phyloP scores from a whole-genome alignment of 2,329 filamentous ascomycete species.

The Teratosphaeria viscida region DNA sequence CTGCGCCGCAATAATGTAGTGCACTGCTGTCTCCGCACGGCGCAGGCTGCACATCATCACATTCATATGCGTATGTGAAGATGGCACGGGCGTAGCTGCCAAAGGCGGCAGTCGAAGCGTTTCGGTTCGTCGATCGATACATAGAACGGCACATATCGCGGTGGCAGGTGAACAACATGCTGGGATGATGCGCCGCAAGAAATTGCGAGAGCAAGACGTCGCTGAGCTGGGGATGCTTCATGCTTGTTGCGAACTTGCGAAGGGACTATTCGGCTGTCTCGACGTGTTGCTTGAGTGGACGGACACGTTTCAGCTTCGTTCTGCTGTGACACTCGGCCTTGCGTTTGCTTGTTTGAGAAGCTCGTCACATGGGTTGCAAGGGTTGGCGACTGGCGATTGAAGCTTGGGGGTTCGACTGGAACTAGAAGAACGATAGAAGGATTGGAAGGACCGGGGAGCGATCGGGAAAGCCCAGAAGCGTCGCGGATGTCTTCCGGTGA shows the following conservation, averaged over 20 bases:
- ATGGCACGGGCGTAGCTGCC: background rate
- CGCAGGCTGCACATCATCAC: background rate
- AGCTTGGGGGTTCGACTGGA: background rate
- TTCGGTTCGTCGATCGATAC: background rate
- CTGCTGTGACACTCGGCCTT: background rate
- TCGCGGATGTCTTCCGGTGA: background rate
- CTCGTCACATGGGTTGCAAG: background rate
- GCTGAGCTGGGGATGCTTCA: background rate
- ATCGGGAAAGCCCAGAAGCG: background rate
- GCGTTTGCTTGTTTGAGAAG: background rate
- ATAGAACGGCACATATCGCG: background rate
- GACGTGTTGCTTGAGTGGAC: background rate
- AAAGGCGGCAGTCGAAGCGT: background rate
- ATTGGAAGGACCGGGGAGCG: background rate
- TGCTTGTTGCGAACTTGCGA: background rate
- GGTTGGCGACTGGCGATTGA: background rate
- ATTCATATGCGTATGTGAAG: background rate
- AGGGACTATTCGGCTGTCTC: background rate
- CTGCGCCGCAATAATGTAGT: background rate
- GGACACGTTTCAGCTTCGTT: background rate
- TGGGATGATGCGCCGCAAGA: background rate
- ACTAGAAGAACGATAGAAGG: background rate
- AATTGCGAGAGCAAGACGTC: background rate
- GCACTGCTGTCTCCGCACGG: background rate
- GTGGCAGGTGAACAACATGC: background rate